Percentiles rank a stretch among this genome's conserved stretches.
These are phyloP conservation scores for Auricularia cornea DNA, from an alignment of 768 basidiomycete species.

Conservation along the genomic window DNA sequence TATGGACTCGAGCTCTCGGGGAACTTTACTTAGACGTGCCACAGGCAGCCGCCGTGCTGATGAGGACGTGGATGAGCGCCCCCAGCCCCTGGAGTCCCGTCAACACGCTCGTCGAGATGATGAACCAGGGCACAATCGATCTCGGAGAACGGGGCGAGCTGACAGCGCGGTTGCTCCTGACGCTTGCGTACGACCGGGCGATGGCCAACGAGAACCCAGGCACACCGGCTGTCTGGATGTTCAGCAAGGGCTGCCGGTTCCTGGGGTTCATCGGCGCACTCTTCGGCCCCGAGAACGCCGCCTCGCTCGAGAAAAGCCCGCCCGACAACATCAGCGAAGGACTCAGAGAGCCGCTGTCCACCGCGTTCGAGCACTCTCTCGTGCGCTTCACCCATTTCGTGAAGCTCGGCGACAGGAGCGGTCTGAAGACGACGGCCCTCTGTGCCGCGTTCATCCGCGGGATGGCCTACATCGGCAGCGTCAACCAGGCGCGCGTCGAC, in stretches of 20 bases:
- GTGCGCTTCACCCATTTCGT: constrained; percentile 27
- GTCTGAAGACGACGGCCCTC: constrained; percentile 10
- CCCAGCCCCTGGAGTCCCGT: too few relatives aligned
- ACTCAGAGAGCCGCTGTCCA: constrained; percentile 4
- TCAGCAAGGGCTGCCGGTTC: constrained; percentile 15
- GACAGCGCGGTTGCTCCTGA: constrained; percentile 17
- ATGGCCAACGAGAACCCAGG: not conserved
- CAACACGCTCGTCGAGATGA: constrained; percentile 2
- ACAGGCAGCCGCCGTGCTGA: constrained; percentile 20
- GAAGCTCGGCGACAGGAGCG: constrained; percentile 16
- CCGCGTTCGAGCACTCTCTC: constrained; percentile 18
- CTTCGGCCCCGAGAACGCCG: constrained; percentile 8
- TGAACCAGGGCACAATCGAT: constrained; percentile 10
- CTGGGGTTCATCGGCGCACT: constrained; percentile 16
- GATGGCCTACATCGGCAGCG: constrained; percentile 18
- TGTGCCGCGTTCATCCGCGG: constrained; percentile 19
- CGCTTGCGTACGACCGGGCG: constrained; percentile 15
- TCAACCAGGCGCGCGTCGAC: constrained; percentile 14
- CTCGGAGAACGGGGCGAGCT: constrained; percentile 17
- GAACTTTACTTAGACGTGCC: too few relatives aligned
- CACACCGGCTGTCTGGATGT: too few relatives aligned
- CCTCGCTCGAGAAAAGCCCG: constrained; percentile 11
- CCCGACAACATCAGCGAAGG: constrained; percentile 16
- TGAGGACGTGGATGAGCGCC: constrained; percentile 1
- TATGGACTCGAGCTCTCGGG: too few relatives aligned